Conservation (phyloP, 208 protist species). For the Trypanosoma scelopori region DNA sequence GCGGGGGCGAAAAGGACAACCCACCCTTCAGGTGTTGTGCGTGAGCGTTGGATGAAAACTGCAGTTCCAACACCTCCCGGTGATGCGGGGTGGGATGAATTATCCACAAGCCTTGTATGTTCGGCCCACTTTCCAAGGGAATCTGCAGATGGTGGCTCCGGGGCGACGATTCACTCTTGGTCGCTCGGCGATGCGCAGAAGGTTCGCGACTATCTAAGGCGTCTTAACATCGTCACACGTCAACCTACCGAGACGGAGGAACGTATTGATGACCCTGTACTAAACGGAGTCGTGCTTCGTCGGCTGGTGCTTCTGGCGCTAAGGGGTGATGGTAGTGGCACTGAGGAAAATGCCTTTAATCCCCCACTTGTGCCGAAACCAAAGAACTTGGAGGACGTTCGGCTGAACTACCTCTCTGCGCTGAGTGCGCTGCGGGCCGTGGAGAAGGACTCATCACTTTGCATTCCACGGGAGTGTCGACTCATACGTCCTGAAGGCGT, state of each 20-base stretch:
- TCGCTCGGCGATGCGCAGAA: conserved; percentile 21
- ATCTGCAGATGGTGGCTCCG: background rate
- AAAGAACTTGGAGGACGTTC: conserved; percentile 24
- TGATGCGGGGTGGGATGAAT: background rate
- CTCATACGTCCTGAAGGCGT: conserved; percentile 49
- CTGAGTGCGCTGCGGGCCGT: conserved; percentile 3
- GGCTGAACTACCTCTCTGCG: conserved; percentile 19
- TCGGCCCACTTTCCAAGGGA: background rate
- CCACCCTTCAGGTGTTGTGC: background rate
- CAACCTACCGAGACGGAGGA: conserved; percentile 16
- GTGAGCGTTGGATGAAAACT: background rate
- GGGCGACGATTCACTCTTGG: background rate
- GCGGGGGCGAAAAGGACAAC: background rate
- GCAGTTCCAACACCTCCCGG: too few relatives aligned
- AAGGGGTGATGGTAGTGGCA: background rate
- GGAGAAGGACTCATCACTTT: conserved; percentile 12
- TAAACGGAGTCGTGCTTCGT: conserved; percentile 67
- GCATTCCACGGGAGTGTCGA: conserved; percentile 29
- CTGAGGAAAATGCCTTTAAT: background rate
- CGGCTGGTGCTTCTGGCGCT: conserved; percentile 39
- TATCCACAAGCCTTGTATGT: too few relatives aligned
- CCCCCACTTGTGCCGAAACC: conserved; percentile 1
- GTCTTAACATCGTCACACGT: conserved; percentile 59
- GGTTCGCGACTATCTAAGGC: conserved; percentile 69
- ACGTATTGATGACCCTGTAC: conserved; percentile 53